phyloP scores from a whole-genome alignment of 2,329 filamentous ascomycete genomes.

The Anthostomella pinea region DNA sequence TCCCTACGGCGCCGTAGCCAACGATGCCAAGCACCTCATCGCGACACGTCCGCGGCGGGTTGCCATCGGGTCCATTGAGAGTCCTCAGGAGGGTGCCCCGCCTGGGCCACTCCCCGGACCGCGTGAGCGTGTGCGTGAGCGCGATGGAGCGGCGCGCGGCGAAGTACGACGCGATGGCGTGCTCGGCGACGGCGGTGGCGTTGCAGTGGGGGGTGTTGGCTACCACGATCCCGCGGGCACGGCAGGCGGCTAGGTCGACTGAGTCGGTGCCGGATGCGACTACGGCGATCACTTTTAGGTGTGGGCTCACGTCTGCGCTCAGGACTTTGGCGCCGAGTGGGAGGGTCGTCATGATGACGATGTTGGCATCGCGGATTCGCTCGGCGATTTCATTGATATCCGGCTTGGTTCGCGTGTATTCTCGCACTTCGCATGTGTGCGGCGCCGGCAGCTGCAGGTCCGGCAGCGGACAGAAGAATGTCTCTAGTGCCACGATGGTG shows the following conservation, averaged over 20 bases:
- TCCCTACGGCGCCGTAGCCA: constrained; percentile 32
- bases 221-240: constrained; percentile 31
- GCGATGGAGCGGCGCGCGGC: constrained; percentile 35
- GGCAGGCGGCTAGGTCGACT: constrained; percentile 36
- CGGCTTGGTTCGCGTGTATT: constrained; percentile 25
- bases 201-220: constrained; percentile 38
- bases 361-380: constrained; percentile 34
- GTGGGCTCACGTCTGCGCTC: constrained; percentile 23
- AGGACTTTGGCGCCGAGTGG: constrained; percentile 30
- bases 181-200: constrained; percentile 39
- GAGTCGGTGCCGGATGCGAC: constrained; percentile 37
- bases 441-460: constrained; percentile 27
- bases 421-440: constrained; percentile 30
- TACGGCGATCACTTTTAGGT: constrained; percentile 33
- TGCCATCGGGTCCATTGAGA: constrained; percentile 25
- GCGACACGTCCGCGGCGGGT: constrained; percentile 22
- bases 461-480: constrained; percentile 30
- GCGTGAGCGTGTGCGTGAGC: constrained; percentile 27
- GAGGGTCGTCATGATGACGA: constrained; percentile 34
- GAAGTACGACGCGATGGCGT: constrained; percentile 46
- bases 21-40: constrained; percentile 30
- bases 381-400: constrained; percentile 27
- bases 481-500: constrained; percentile 35
- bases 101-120: constrained; percentile 26
- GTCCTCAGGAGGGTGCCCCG: constrained; percentile 23